Evolutionary conservation across 345 rosid species (phyloP).

Genomic region (Rhodamnia rubescens): DNA sequence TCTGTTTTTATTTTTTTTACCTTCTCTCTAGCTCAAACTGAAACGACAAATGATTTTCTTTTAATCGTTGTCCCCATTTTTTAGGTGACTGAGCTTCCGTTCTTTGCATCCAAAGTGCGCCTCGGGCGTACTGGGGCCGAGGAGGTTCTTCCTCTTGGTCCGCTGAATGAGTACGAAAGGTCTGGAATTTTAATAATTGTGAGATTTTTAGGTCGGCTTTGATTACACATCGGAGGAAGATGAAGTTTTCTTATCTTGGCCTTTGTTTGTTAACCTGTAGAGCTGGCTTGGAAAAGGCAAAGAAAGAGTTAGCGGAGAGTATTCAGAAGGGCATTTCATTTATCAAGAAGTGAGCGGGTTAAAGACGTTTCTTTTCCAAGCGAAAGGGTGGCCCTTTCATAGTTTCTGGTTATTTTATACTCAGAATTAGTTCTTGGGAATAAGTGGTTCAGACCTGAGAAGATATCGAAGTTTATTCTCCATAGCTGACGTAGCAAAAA

Average conservation of each 20-base stretch:
- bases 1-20: too few relatives aligned
- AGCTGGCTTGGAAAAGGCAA: constrained; percentile 71
- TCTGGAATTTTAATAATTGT: background rate
- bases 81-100: constrained; percentile 95
- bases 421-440: background rate
- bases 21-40: background rate
- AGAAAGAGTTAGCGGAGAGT: constrained; percentile 70
- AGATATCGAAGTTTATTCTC: background rate
- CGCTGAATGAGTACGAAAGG: constrained; percentile 77
- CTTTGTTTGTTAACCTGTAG: constrained; percentile 12
- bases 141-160: constrained; percentile 34
- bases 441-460: background rate
- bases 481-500: background rate
- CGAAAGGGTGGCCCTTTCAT: background rate
- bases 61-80: background rate
- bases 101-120: constrained; percentile 80
- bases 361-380: background rate
- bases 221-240: background rate
- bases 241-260: background rate
- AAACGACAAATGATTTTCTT: background rate
- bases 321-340: constrained; percentile 72
- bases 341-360: constrained; percentile 37
- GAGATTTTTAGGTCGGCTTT: background rate
- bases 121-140: constrained; percentile 47
- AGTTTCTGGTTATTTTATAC: background rate